Percentiles rank a stretch among this genome's conserved stretches.
phyloP scores from a whole-genome alignment of 2,329 filamentous ascomycete genomes.

The Diplodia scrobiculata region DNA sequence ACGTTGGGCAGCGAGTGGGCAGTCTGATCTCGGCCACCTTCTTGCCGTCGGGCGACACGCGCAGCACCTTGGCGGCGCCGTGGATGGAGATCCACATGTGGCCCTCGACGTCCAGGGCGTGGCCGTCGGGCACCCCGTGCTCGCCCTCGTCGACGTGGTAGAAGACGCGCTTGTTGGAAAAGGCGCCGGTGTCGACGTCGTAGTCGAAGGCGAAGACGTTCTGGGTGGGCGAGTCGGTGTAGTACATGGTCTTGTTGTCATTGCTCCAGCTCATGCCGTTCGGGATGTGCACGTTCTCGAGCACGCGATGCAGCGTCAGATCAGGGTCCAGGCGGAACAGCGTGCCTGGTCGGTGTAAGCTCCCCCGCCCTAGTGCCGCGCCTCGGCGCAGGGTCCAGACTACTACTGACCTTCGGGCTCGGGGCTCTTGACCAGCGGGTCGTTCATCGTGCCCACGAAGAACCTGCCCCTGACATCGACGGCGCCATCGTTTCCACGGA shows the following conservation, averaged over 20 bases:
- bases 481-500: conserved; percentile 78
- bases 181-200: conserved; percentile 61
- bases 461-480: conserved; percentile 79
- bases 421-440: conserved; percentile 64
- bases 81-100: conserved; percentile 88
- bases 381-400: conserved; percentile 3
- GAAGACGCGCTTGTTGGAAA: conserved; percentile 70
- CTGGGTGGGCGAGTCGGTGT: conserved; percentile 73
- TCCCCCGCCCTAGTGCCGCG: background rate
- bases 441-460: conserved; percentile 86
- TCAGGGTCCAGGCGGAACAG: conserved; percentile 71
- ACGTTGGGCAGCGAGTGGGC: conserved; percentile 79
- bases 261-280: conserved; percentile 82
- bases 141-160: conserved; percentile 62
- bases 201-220: conserved; percentile 77
- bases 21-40: conserved; percentile 73
- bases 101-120: conserved; percentile 80
- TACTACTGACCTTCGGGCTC: conserved; percentile 42
- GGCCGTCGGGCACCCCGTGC: conserved; percentile 72
- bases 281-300: conserved; percentile 71
- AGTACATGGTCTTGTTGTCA: conserved; percentile 73
- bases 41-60: conserved; percentile 69
- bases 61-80: conserved; percentile 72
- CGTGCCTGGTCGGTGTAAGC: conserved; percentile 56
- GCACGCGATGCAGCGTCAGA: conserved; percentile 61